phyloP scores from a whole-genome alignment of 345 rosid genomes.

The Microthlaspi erraticum region DNA sequence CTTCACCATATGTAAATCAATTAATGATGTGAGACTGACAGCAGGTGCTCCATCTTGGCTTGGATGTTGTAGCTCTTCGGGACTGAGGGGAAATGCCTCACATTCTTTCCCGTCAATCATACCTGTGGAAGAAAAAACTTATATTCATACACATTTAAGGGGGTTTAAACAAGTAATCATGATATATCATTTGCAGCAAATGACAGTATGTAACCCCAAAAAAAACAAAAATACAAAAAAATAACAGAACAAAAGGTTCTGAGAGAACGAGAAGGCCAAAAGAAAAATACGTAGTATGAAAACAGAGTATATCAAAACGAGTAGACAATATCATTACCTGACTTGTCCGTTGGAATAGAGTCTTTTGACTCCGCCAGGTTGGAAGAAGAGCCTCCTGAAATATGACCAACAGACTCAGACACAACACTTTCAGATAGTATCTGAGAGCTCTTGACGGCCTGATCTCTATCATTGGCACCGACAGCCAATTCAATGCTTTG shows the following conservation, averaged over 20 bases:
- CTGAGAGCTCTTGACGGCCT: slow-evolving; percentile 31
- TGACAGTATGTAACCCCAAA: slow-evolving; percentile 6
- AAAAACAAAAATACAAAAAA: background rate
- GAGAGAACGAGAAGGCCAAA: slow-evolving; percentile 9
- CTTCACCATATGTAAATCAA: slow-evolving; percentile 38
- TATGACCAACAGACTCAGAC: slow-evolving; percentile 34
- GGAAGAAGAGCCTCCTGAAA: slow-evolving; percentile 36
- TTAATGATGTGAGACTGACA: slow-evolving; percentile 29
- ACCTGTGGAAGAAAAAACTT: slow-evolving; percentile 11
- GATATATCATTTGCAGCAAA: slow-evolving; percentile 31
- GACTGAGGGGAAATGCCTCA: slow-evolving; percentile 36
- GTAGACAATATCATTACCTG: slow-evolving; percentile 50
- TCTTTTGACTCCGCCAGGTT: slow-evolving; percentile 46
- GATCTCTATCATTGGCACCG: slow-evolving; percentile 38
- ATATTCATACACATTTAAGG: slow-evolving; percentile 5
- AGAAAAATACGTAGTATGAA: slow-evolving; percentile 1
- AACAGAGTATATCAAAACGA: slow-evolving; percentile 18
- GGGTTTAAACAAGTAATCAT: slow-evolving; percentile 6
- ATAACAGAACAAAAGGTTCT: background rate
- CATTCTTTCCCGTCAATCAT: slow-evolving; percentile 42
- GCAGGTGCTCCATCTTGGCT: slow-evolving; percentile 39
- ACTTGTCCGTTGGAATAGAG: slow-evolving; percentile 41
- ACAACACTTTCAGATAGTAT: slow-evolving; percentile 39
- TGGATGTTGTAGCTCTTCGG: slow-evolving; percentile 19
- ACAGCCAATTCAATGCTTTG: slow-evolving; percentile 46